These are phyloP conservation scores for Chlamydomonas incerta DNA, from an alignment of 139 green algal genomes.

Conservation along the genomic window DNA sequence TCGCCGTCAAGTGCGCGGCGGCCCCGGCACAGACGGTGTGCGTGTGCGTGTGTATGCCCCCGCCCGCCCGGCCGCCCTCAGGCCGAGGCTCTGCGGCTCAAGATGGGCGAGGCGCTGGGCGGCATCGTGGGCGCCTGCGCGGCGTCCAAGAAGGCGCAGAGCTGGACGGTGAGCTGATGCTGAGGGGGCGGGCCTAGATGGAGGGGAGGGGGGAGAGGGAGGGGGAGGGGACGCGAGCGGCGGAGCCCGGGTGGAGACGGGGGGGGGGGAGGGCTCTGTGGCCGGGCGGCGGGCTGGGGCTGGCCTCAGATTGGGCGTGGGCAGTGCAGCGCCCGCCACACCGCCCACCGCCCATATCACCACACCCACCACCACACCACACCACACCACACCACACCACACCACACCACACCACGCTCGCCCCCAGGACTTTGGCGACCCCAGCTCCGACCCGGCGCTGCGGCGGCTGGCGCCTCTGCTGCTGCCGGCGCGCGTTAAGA, in stretches of 20 bases:
- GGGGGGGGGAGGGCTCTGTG: too few species aligned
- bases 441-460: slow-evolving; percentile 19
- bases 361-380: too few species aligned
- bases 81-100: slow-evolving; percentile 26
- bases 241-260: not conserved
- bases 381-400: too few species aligned
- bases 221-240: not conserved
- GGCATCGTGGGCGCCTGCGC: slow-evolving; percentile 40
- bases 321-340: too few species aligned
- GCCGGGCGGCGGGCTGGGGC: too few species aligned
- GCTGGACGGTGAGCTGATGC: slow-evolving; percentile 34
- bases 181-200: too few species aligned
- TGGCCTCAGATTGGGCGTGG: too few species aligned
- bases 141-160: slow-evolving; percentile 18
- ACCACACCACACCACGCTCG: not conserved
- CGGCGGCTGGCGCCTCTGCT: slow-evolving; percentile 5
- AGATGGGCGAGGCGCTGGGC: slow-evolving; percentile 1
- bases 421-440: slow-evolving; percentile 25
- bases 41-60: too few species aligned
- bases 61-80: not conserved
- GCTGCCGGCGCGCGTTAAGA: not conserved
- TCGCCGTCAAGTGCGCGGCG: too few species aligned
- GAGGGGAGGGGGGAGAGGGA: not conserved
- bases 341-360: not conserved
- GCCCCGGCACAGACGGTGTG: too few species aligned